Percentiles rank a stretch among this genome's conserved stretches.
Evolutionary conservation across 306 rosid species (phyloP).

Genomic region (Malus sieversii): DNA sequence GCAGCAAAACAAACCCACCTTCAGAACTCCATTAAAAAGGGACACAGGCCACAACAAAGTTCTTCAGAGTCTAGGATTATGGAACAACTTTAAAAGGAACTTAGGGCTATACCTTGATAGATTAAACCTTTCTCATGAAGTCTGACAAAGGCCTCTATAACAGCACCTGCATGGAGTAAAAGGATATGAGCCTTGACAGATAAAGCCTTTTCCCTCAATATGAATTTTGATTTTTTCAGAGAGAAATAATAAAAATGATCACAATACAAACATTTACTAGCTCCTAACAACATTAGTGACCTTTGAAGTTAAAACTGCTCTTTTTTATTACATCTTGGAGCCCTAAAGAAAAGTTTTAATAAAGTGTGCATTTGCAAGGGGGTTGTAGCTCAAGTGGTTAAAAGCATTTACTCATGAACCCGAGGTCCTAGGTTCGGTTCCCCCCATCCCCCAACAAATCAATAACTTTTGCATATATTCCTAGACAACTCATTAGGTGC

Average conservation of each 20-base stretch:
- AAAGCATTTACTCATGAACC: no score
- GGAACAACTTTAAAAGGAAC: not conserved
- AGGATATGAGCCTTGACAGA: not conserved
- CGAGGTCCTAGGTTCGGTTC: no score
- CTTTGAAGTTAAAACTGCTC: not conserved
- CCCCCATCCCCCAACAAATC: no score
- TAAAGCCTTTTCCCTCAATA: not conserved
- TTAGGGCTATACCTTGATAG: constrained; percentile 66
- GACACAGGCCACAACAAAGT: not conserved
- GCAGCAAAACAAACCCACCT: not conserved
- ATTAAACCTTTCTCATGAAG: constrained; percentile 95
- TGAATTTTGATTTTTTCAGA: not conserved
- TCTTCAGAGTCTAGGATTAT: not conserved
- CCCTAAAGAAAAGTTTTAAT: no score
- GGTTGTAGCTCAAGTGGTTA: no score
- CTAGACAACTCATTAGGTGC: not conserved
- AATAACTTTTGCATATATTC: not conserved
- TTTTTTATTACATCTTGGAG: not conserved
- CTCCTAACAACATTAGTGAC: not conserved
- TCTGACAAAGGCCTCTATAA: constrained; percentile 86
- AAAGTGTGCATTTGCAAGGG: no score
- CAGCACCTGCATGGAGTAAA: constrained; percentile 68
- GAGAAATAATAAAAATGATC: not conserved
- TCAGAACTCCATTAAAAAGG: not conserved
- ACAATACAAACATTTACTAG: not conserved